A percentile compares a stretch with the other conserved stretches of the same genome.
Conservation (phyloP, 768 basidiomycete genomes). For the Agrocybe chaxingu region DNA sequence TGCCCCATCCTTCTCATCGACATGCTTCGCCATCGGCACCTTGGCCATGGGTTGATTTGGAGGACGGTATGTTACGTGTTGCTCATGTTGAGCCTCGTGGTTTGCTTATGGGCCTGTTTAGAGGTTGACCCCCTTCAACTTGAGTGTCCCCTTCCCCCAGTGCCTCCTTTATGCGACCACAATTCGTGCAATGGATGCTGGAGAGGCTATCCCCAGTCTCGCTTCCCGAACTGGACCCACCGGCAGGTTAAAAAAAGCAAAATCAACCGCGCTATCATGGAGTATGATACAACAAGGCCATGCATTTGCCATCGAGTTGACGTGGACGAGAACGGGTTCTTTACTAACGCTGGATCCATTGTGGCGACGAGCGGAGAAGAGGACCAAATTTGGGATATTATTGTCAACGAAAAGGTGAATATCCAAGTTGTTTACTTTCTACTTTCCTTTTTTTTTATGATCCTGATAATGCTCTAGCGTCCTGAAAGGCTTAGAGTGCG, state of each 20-base stretch:
- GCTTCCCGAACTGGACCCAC: slow-evolving; percentile 56
- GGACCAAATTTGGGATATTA: slow-evolving; percentile 32
- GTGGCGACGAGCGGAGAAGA: slow-evolving; percentile 19
- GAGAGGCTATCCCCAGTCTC: slow-evolving; percentile 40
- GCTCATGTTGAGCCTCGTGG: not conserved
- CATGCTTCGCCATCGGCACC: slow-evolving; percentile 44
- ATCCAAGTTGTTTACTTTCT: not conserved
- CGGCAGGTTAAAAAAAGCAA: slow-evolving; percentile 40
- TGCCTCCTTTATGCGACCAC: slow-evolving; percentile 36
- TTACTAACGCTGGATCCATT: slow-evolving; percentile 28
- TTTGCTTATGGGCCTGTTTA: slow-evolving; percentile 9
- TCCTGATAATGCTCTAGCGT: slow-evolving; percentile 18
- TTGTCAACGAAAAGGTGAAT: slow-evolving; percentile 33
- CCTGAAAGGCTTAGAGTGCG: slow-evolving; percentile 40
- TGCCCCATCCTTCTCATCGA: slow-evolving; percentile 38
- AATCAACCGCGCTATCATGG: slow-evolving; percentile 32
- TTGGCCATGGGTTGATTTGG: slow-evolving; percentile 44
- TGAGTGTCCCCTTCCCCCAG: slow-evolving; percentile 26
- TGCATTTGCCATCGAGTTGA: slow-evolving; percentile 39
- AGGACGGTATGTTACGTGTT: slow-evolving; percentile 26
- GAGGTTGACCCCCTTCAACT: slow-evolving; percentile 35
- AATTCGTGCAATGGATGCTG: slow-evolving; percentile 34
- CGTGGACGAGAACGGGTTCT: slow-evolving; percentile 35
- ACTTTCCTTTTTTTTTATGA: not conserved
- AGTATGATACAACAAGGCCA: slow-evolving; percentile 23